Percentiles rank a stretch among this genome's conserved stretches.
These are phyloP conservation scores for Candida xyloterini DNA, from an alignment of 805 yeast genomes.

Conservation along the genomic window DNA sequence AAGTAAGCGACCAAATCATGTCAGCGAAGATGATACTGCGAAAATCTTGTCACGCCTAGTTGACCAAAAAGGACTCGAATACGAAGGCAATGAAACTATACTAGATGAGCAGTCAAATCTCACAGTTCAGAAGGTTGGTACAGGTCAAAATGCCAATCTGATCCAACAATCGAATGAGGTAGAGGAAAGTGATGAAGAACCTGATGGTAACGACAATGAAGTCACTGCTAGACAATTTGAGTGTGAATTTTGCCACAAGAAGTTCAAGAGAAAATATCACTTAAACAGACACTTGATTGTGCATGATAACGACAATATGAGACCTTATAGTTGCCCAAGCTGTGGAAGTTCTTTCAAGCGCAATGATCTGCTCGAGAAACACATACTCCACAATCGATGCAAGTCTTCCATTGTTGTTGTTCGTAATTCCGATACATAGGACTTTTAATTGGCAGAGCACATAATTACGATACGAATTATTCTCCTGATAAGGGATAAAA, in stretches of 20 bases:
- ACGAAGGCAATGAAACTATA: too few relatives aligned
- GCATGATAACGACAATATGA: conserved; percentile 17
- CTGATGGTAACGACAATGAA: conserved; percentile 3
- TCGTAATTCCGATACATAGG: background rate
- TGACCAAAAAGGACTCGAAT: too few relatives aligned
- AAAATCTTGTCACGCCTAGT: too few relatives aligned
- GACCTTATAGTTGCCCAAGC: conserved; percentile 17
- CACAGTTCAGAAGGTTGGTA: background rate
- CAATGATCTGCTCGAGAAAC: conserved; percentile 20
- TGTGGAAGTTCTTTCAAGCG: conserved; percentile 21
- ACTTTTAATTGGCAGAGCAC: background rate
- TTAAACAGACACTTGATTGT: conserved; percentile 20
- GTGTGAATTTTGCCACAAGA: conserved; percentile 17
- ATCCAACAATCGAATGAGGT: background rate
- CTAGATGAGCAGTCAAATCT: too few relatives aligned
- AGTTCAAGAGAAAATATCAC: conserved; percentile 23
- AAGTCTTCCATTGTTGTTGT: conserved; percentile 31
- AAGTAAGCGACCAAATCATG: conserved; percentile 1
- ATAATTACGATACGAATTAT: too few relatives aligned
- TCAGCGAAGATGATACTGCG: background rate
- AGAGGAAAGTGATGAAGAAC: background rate
- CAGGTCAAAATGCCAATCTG: background rate
- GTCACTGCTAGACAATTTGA: conserved; percentile 11
- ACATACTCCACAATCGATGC: conserved; percentile 16
- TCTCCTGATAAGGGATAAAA: too few relatives aligned